phyloP scores from a whole-genome alignment of 192 early-diverging fungal genomes.

The Mortierella antarctica region DNA sequence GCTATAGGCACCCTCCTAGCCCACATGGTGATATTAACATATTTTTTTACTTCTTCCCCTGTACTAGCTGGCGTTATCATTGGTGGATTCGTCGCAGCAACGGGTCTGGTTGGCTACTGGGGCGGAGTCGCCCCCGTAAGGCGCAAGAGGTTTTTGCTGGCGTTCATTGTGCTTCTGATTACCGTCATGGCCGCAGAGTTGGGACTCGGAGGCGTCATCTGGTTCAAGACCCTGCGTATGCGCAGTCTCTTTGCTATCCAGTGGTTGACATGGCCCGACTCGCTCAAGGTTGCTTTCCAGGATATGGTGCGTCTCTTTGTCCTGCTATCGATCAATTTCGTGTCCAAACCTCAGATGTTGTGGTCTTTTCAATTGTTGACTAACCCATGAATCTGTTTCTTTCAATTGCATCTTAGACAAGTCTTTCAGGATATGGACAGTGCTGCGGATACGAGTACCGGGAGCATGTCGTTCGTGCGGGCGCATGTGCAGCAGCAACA shows the following conservation, averaged over 20 bases:
- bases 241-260: conserved; percentile 24
- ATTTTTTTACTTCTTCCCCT: not conserved
- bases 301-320: conserved; percentile 36
- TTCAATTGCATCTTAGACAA: conserved; percentile 12
- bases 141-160: conserved; percentile 17
- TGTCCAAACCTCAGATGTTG: too few relatives aligned
- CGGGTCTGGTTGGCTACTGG: conserved; percentile 17
- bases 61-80: conserved; percentile 29
- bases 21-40: not conserved
- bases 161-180: conserved; percentile 28
- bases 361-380: too few relatives aligned
- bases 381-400: not conserved
- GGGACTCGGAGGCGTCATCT: conserved; percentile 48
- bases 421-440: conserved; percentile 22
- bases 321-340: not conserved
- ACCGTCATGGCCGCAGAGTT: conserved; percentile 26
- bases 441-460: conserved; percentile 46
- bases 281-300: conserved; percentile 39
- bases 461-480: conserved; percentile 13
- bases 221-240: conserved; percentile 57
- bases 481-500: conserved; percentile 13
- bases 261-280: conserved; percentile 23
- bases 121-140: conserved; percentile 23
- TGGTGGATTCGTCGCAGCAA: conserved; percentile 34
- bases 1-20: not conserved